phyloP scores from a whole-genome alignment of 768 basidiomycete species.

The Heimioporus sp. region DNA sequence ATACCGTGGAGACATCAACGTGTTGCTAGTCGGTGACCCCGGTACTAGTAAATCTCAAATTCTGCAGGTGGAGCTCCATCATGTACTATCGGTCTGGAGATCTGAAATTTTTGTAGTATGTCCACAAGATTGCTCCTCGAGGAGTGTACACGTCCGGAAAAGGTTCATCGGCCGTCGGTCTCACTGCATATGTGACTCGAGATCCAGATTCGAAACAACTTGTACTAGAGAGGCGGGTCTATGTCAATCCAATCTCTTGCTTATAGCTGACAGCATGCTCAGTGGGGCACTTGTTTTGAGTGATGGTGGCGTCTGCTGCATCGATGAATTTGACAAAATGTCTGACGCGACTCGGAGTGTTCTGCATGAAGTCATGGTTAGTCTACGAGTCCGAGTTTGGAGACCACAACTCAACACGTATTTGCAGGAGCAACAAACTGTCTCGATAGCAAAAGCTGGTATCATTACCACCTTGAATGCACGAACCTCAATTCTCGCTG shows the following conservation, averaged over 20 bases:
- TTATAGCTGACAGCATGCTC: slow-evolving; percentile 3
- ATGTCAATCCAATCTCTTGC: not conserved
- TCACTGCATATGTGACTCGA: slow-evolving; percentile 97
- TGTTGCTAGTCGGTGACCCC: slow-evolving; percentile 95
- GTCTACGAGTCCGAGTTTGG: slow-evolving; percentile 12
- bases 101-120: slow-evolving; percentile 58
- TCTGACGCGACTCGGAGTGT: slow-evolving; percentile 96
- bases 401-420: slow-evolving; percentile 1
- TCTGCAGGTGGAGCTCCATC: slow-evolving; percentile 57
- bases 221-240: slow-evolving; percentile 83
- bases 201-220: slow-evolving; percentile 98
- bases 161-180: slow-evolving; percentile 96
- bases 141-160: slow-evolving; percentile 98
- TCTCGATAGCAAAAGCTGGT: slow-evolving; percentile 97
- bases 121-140: slow-evolving; percentile 96
- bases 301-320: slow-evolving; percentile 97
- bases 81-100: not conserved
- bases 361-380: slow-evolving; percentile 97
- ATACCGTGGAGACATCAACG: slow-evolving; percentile 98
- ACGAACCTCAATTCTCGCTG: slow-evolving; percentile 95
- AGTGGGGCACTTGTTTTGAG: slow-evolving; percentile 93
- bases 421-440: slow-evolving; percentile 95
- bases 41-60: slow-evolving; percentile 98
- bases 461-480: slow-evolving; percentile 99
- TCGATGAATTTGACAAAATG: slow-evolving; percentile 99